Base-by-base conservation (phyloP, 179 eudicot species). In the Spergularia azorica region DNA sequence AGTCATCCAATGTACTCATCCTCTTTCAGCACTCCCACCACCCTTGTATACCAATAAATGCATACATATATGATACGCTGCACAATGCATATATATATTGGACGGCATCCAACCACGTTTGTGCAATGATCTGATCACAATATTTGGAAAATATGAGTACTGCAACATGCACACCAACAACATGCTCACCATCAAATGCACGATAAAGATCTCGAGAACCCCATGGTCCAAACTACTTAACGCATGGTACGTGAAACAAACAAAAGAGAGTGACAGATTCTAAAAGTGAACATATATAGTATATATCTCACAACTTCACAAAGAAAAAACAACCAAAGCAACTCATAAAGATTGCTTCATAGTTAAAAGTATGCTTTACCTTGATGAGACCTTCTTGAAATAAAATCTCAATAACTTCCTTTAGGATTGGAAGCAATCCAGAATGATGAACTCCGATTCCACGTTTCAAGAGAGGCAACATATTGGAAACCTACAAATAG, bases 371-470 rank as follows among this genome's bases (percentile, higher is more conserved):
- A 74, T 74, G 48, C 84, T 26, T 46, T 80, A 95, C 99, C 99
- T 95, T 95, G 83, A 95, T 91, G 18, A 91, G 88, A 74, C 99
- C 99, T 91, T 95, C 99, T 83, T 95, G 99, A 80, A 95, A 95
- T 11, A 95, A 82, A 77, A 95, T 93, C 84, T 95, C 99, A 77
- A 95, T 95, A 48, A 91, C 99, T 90, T 95, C 99, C 86, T 95
- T 95, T 72, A 95, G 79, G 82, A 95, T 95, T 69, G 99, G 99
- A 75, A 95, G 95, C 89, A 95, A 86, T 52, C 99, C 99, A 84
- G 99, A 95, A 86, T 95, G 99, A 87, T 95, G 99, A 80, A 95
- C 99, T 50, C 99, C 97, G 67, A 95, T 95, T 71, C 99, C 99
- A 76, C 99, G 97, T 86, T 93, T 91, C 85, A 95, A 84, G 48